A percentile compares a stretch with the other conserved stretches of the same genome.
These are phyloP conservation scores for Cladosporium colombiae DNA, from an alignment of 2,329 filamentous ascomycete genomes.

Conservation along the genomic window DNA sequence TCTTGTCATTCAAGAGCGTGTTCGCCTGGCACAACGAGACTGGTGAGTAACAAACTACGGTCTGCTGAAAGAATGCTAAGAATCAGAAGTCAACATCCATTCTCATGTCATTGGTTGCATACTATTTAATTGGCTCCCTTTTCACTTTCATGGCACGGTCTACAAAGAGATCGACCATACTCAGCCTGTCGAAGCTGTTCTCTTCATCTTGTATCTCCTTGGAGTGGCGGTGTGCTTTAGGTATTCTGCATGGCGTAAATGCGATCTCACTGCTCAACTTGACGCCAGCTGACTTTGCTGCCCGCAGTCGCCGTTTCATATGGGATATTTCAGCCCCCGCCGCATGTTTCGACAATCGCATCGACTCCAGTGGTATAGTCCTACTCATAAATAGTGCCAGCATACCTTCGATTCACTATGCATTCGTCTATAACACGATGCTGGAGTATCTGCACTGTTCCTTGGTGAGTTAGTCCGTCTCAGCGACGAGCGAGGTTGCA, in stretches of 20 bases:
- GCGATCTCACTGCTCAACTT: not conserved
- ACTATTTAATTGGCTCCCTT: slow-evolving; percentile 22
- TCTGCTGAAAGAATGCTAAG: not conserved
- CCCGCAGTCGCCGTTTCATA: slow-evolving; percentile 22
- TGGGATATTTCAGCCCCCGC: slow-evolving; percentile 21
- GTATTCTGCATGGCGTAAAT: slow-evolving; percentile 22
- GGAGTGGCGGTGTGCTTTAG: slow-evolving; percentile 25
- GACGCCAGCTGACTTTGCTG: not conserved
- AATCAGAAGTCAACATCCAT: slow-evolving; percentile 25
- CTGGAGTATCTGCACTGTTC: slow-evolving; percentile 21
- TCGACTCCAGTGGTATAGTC: slow-evolving; percentile 25
- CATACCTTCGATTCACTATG: slow-evolving; percentile 25
- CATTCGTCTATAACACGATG: slow-evolving; percentile 21
- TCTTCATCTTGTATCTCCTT: slow-evolving; percentile 24
- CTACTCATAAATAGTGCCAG: slow-evolving; percentile 27
- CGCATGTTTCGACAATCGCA: slow-evolving; percentile 21
- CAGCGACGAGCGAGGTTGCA: not conserved
- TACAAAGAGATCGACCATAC: slow-evolving; percentile 8
- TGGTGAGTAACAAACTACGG: not conserved
- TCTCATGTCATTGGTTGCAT: slow-evolving; percentile 23
- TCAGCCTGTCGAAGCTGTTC: slow-evolving; percentile 18
- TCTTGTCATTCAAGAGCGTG: slow-evolving; percentile 17
- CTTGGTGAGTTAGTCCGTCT: slow-evolving; percentile 14
- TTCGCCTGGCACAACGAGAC: slow-evolving; percentile 23
- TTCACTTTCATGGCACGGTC: slow-evolving; percentile 21